Conservation (phyloP, 257 asterid species). For the Rauvolfia tetraphylla region DNA sequence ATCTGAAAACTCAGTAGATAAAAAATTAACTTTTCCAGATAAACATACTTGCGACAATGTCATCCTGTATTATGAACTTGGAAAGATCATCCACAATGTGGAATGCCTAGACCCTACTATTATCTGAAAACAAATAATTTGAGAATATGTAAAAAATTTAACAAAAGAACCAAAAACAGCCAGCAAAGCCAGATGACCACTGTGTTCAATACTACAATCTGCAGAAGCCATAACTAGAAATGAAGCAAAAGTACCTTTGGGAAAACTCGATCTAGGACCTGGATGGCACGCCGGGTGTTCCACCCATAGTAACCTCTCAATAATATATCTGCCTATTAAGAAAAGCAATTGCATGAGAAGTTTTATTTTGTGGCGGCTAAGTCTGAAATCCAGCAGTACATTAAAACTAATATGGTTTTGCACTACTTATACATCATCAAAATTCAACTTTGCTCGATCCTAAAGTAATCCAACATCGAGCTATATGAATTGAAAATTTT, state of each 20-base stretch:
- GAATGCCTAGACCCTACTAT: neutral
- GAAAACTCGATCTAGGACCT: conserved; percentile 74
- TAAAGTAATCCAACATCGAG: neutral
- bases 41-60: neutral
- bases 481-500: neutral
- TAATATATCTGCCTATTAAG: conserved; percentile 69
- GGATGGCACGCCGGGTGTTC: conserved; percentile 87
- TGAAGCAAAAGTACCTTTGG: conserved; percentile 55
- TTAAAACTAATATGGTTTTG: neutral
- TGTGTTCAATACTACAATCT: neutral
- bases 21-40: neutral
- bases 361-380: neutral
- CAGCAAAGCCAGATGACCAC: neutral
- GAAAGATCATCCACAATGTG: neutral
- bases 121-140: neutral
- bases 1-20: neutral
- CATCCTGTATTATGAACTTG: neutral
- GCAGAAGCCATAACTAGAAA: neutral
- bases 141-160: too few species aligned
- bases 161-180: neutral
- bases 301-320: conserved; percentile 87
- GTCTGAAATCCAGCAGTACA: neutral
- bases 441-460: neutral
- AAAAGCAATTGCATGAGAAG: conserved; percentile 4
- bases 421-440: neutral